Evolutionary conservation across 805 yeast genomes (phyloP).

Genomic region (Ogataea parapolymorpha): DNA sequence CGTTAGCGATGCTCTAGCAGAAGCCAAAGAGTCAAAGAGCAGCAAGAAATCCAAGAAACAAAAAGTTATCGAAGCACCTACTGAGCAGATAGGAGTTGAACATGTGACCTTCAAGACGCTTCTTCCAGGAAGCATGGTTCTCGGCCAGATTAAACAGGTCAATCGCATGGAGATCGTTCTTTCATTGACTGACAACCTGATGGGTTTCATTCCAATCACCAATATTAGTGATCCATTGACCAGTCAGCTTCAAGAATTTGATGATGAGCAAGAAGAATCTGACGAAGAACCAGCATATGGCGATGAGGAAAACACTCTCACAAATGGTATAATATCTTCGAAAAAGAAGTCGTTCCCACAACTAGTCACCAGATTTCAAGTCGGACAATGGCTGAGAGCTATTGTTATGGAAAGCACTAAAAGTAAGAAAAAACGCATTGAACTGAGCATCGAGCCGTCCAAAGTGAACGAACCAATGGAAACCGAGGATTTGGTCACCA

Average conservation of each 20-base stretch:
- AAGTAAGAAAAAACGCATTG: slow-evolving; percentile 53
- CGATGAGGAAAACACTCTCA: slow-evolving; percentile 33
- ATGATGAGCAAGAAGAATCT: slow-evolving; percentile 44
- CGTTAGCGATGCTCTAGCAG: slow-evolving; percentile 80
- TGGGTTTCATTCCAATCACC: slow-evolving; percentile 76
- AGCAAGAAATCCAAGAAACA: slow-evolving; percentile 28
- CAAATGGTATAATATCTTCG: slow-evolving; percentile 19
- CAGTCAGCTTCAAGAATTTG: slow-evolving; percentile 51
- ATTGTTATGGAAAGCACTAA: slow-evolving; percentile 52
- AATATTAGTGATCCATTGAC: slow-evolving; percentile 65
- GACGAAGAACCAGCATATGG: slow-evolving; percentile 31
- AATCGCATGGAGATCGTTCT: slow-evolving; percentile 62
- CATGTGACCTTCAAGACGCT: slow-evolving; percentile 59
- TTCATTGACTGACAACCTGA: slow-evolving; percentile 74
- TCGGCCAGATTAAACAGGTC: slow-evolving; percentile 72
- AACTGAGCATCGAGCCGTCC: slow-evolving; percentile 70
- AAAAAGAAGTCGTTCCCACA: slow-evolving; percentile 50
- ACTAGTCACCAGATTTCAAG: slow-evolving; percentile 48
- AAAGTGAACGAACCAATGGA: slow-evolving; percentile 59
- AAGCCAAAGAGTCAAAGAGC: slow-evolving; percentile 22
- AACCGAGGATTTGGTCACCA: slow-evolving; percentile 57
- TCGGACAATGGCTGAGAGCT: slow-evolving; percentile 89
- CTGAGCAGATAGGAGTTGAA: slow-evolving; percentile 49
- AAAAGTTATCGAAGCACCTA: slow-evolving; percentile 26
- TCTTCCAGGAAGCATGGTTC: slow-evolving; percentile 65